A percentile compares a stretch with the other conserved stretches of the same genome.
Evolutionary conservation across 495 filamentous ascomycete genomes (phyloP).

Genomic region (Pseudomonodictys pantanalensis): DNA sequence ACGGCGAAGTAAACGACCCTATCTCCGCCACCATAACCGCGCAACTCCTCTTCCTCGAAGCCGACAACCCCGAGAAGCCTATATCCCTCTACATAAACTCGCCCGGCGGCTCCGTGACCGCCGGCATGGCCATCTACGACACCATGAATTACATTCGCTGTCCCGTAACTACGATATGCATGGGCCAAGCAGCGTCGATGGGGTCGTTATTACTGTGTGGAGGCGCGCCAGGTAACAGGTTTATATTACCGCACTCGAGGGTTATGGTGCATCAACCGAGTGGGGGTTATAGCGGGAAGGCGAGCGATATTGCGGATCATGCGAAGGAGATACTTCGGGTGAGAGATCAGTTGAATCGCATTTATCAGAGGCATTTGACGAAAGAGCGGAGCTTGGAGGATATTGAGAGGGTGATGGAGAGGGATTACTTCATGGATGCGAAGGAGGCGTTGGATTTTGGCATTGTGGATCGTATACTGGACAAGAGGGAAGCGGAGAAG

Average conservation of each 20-base stretch:
- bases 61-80: conserved; percentile 87
- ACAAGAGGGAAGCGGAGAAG: conserved; percentile 49
- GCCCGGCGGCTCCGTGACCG: conserved; percentile 92
- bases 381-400: conserved; percentile 70
- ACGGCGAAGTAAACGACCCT: conserved; percentile 84
- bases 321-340: conserved; percentile 93
- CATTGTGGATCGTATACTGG: conserved; percentile 85
- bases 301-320: conserved; percentile 90
- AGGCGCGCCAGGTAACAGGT: conserved; percentile 79
- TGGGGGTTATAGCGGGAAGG: conserved; percentile 88
- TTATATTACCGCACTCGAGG: conserved; percentile 82
- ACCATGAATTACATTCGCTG: conserved; percentile 97
- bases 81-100: conserved; percentile 98
- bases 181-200: conserved; percentile 94
- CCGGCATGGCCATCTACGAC: conserved; percentile 94
- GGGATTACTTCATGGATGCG: conserved; percentile 90
- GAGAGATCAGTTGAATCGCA: conserved; percentile 79
- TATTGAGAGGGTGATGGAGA: conserved; percentile 91
- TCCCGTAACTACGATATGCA: conserved; percentile 88
- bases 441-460: conserved; percentile 84
- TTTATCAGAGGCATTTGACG: conserved; percentile 83
- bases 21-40: conserved; percentile 89
- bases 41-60: conserved; percentile 96
- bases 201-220: conserved; percentile 84
- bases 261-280: conserved; percentile 97